These are phyloP conservation scores for Diaporthe aspalathi DNA, from an alignment of 2,329 filamentous ascomycete species.

Conservation along the genomic window DNA sequence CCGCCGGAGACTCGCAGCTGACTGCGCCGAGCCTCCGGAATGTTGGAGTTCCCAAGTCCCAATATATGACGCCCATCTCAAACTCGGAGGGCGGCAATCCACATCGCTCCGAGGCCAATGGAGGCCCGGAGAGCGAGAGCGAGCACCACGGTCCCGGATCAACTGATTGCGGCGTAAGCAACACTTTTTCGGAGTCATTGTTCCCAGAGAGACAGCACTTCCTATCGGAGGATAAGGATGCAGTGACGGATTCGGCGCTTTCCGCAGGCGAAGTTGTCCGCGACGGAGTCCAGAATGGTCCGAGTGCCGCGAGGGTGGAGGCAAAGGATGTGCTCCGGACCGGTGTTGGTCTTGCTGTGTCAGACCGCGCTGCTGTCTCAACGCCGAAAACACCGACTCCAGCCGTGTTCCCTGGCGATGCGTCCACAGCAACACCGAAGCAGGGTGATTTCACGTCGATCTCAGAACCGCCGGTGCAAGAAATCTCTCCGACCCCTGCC, in stretches of 20 bases:
- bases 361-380: not conserved
- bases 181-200: not conserved
- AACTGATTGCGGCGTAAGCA: not conserved
- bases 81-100: constrained; percentile 1
- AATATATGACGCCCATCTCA: not conserved
- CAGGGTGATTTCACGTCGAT: not conserved
- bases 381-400: not conserved
- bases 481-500: not conserved
- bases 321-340: not conserved
- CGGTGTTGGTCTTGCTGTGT: not conserved
- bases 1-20: not conserved
- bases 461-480: not conserved
- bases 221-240: not conserved
- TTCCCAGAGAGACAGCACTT: not conserved
- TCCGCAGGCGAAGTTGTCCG: not conserved
- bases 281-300: not conserved
- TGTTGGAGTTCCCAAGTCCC: constrained; percentile 11
- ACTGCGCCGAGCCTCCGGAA: not conserved
- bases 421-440: not conserved
- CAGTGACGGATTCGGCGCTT: constrained; percentile 2
- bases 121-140: not conserved
- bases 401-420: not conserved
- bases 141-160: not conserved
- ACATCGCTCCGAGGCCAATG: not conserved
- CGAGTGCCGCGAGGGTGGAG: not conserved